A percentile compares a stretch with the other conserved stretches of the same genome.
These are phyloP conservation scores for Mortierella sp. DNA, from an alignment of 371 early-diverging fungal genomes.

Conservation along the genomic window DNA sequence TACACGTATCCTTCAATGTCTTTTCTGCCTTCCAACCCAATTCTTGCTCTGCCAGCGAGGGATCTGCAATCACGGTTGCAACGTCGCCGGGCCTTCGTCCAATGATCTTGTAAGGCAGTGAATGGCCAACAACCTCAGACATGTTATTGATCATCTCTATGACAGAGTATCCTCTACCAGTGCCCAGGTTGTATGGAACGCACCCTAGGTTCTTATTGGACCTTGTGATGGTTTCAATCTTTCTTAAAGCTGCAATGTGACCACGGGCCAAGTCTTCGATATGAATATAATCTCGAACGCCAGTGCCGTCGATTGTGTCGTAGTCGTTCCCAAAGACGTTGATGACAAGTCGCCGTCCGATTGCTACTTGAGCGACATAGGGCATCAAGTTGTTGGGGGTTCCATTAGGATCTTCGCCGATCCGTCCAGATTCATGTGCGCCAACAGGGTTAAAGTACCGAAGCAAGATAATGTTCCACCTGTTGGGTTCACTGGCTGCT, in stretches of 20 bases:
- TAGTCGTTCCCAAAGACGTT: constrained; percentile 89
- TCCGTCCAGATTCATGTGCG: constrained; percentile 86
- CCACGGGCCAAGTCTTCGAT: constrained; percentile 90
- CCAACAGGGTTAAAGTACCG: constrained; percentile 94
- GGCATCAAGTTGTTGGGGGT: constrained; percentile 93
- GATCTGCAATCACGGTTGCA: constrained; percentile 84
- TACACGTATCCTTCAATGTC: constrained; percentile 86
- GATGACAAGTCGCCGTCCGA: constrained; percentile 80
- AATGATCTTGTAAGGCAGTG: constrained; percentile 74
- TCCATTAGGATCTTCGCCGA: constrained; percentile 91
- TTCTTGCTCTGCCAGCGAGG: constrained; percentile 76
- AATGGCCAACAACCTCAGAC: constrained; percentile 73
- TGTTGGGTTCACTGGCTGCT: constrained; percentile 31
- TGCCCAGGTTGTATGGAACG: constrained; percentile 88
- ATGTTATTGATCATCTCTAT: constrained; percentile 89
- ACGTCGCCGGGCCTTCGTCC: constrained; percentile 89
- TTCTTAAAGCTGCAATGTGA: constrained; percentile 85
- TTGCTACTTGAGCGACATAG: constrained; percentile 85
- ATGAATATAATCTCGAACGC: constrained; percentile 93
- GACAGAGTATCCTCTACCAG: constrained; percentile 90
- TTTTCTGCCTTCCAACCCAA: constrained; percentile 83
- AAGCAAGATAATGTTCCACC: constrained; percentile 54
- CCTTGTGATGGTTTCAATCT: constrained; percentile 57
- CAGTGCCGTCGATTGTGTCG: constrained; percentile 88
- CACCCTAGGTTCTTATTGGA: constrained; percentile 60